phyloP scores from a whole-genome alignment of 1,284 basidiomycete genomes.

The Exobasidium cylindrosporum region DNA sequence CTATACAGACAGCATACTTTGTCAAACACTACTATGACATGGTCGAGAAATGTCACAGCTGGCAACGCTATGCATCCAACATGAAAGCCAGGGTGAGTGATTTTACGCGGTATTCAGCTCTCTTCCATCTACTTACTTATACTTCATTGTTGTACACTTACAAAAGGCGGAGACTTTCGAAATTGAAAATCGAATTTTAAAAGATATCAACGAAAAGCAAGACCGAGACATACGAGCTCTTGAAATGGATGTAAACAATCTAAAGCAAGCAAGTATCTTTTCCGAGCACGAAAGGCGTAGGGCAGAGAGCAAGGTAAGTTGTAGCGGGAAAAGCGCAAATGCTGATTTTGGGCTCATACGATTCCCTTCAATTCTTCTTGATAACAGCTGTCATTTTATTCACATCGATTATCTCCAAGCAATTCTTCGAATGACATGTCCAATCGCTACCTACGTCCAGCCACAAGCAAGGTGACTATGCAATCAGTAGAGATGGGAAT shows the following conservation, averaged over 20 bases:
- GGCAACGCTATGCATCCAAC: slow-evolving; percentile 45
- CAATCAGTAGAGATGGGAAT: not conserved
- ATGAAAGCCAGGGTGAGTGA: slow-evolving; percentile 34
- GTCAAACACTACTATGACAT: slow-evolving; percentile 15
- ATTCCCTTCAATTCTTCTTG: no score
- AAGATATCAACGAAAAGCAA: slow-evolving; percentile 20
- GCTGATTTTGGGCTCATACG: no score
- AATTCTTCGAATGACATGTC: no score
- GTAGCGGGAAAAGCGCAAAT: no score
- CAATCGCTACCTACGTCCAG: no score
- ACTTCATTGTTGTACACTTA: no score
- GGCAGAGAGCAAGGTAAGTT: no score
- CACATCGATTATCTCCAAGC: no score
- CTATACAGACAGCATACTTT: not conserved
- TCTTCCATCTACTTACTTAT: no score
- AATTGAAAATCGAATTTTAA: slow-evolving; percentile 28
- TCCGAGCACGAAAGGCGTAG: not conserved
- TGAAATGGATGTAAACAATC: not conserved
- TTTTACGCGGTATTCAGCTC: no score
- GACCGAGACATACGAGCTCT: slow-evolving; percentile 18
- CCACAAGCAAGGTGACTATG: not conserved
- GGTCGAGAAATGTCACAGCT: slow-evolving; percentile 44
- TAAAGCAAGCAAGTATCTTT: not conserved
- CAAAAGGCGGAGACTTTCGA: slow-evolving; percentile 24
- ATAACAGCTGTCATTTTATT: no score